Evolutionary conservation across 352 stramenopile species (phyloP), one percentile per base, ranked within the genome.

Genomic region (Pythium brassicae): DNA sequence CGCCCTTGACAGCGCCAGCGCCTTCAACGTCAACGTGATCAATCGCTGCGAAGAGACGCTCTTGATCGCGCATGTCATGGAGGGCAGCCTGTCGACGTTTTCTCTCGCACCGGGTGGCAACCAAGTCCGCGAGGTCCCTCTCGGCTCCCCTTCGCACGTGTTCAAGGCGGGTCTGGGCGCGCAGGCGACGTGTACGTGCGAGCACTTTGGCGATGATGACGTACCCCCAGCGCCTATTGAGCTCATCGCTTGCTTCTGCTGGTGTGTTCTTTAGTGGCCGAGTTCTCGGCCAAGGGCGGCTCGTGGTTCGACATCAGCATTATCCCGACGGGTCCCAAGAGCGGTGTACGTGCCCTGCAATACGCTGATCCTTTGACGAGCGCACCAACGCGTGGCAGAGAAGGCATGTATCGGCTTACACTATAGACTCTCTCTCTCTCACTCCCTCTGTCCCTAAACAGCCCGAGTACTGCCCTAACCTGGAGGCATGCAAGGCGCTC

Each of bases 241-340:
- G n/a, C 20, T 32, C 12, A 32, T 39, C 35, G 2, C 47, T 23
- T 54, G n/a, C 20, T 14, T 34, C 1, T 22, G 25, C 62, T 55
- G 29, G 4, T 35, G 29, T 50, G 5, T 11, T 20, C 1, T 53
- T 8, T 35, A 87, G 76, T 89, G 46, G 78, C 75, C 17, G 81
- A 92, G 55, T 87, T 92, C 54, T 89, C 82, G 2, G 64, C 29
- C 17, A 62, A 77, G 34, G 74, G 69, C 39, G 74, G 67, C 35
- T 81, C 62, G 17, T 89, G 82, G 77, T 81, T 57, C 48, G 82
- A 89, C 51, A 92, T 92, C 56, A 87, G 75, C 43, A 86, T 78
- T 69, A 89, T 92, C 61, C 78, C 82, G 0, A 87, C 82, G 5
- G 77, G 82, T 17, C 50, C 59, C 17, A 82, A 78, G 53, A 78